Conservation (phyloP, 2,329 filamentous ascomycete species). For the Cadophora gregata region DNA sequence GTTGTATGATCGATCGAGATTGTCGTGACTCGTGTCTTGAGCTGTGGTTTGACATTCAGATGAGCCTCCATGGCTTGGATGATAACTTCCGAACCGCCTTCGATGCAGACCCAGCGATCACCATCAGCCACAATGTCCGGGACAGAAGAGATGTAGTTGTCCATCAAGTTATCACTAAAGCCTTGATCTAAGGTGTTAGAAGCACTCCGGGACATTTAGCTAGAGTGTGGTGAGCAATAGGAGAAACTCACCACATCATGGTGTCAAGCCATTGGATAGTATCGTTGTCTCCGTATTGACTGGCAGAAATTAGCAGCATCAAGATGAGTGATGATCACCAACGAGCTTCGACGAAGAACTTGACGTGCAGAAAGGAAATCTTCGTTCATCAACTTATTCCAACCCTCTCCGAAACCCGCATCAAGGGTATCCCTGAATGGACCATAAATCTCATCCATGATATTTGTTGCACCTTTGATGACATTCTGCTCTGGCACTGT, state of each 20-base stretch:
- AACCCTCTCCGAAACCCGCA: not conserved
- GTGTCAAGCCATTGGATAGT: not conserved
- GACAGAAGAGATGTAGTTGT: not conserved
- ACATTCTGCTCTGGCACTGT: not conserved
- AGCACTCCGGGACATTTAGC: not conserved
- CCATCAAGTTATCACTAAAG: not conserved
- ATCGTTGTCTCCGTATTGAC: not conserved
- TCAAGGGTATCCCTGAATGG: not conserved
- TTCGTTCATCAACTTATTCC: not conserved
- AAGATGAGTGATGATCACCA: not conserved
- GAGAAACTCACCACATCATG: not conserved
- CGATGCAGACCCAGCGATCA: not conserved
- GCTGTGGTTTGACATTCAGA: not conserved
- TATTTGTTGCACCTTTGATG: not conserved
- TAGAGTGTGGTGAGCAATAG: not conserved
- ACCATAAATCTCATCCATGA: not conserved
- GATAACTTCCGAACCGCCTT: not conserved
- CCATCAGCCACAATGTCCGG: not conserved
- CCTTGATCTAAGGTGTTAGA: not conserved
- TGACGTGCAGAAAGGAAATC: not conserved
- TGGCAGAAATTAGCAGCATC: not conserved
- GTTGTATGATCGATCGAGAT: not conserved
- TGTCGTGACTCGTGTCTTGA: not conserved
- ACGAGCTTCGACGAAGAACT: not conserved
- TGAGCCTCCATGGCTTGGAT: constrained; percentile 1